Conservation (phyloP, 208 protist genomes). For the Trypanosoma rangeli region DNA sequence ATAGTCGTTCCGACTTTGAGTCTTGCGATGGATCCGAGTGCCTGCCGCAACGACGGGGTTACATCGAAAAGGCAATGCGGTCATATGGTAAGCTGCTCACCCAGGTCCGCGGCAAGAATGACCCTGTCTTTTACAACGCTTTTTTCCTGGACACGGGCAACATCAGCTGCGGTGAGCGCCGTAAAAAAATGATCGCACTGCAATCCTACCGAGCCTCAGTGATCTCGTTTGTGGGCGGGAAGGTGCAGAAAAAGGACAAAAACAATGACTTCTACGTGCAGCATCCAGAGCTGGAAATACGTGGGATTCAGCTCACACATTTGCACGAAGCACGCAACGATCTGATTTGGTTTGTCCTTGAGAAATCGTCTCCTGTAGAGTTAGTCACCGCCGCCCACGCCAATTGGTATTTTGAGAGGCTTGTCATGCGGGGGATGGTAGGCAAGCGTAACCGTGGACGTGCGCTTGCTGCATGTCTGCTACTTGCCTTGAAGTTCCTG, state of each 20-base stretch:
- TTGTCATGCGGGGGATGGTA: slow-evolving; percentile 79
- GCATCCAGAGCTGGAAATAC: slow-evolving; percentile 81
- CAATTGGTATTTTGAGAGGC: slow-evolving; percentile 90
- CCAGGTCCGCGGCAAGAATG: slow-evolving; percentile 38
- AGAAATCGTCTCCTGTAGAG: slow-evolving; percentile 68
- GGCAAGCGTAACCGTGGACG: slow-evolving; percentile 77
- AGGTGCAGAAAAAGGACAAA: slow-evolving; percentile 85
- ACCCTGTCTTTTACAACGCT: slow-evolving; percentile 70
- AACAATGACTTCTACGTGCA: slow-evolving; percentile 88
- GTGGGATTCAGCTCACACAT: slow-evolving; percentile 83
- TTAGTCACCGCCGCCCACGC: slow-evolving; percentile 71
- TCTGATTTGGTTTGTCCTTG: slow-evolving; percentile 70
- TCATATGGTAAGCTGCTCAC: slow-evolving; percentile 73
- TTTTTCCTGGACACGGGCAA: slow-evolving; percentile 82
- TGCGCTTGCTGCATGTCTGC: slow-evolving; percentile 61
- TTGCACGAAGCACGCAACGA: slow-evolving; percentile 69
- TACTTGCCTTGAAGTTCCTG: slow-evolving; percentile 83
- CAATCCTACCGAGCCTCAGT: slow-evolving; percentile 77
- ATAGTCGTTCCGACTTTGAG: slow-evolving; percentile 2
- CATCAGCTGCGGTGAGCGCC: slow-evolving; percentile 84
- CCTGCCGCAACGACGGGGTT: not conserved
- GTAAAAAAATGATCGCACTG: slow-evolving; percentile 76
- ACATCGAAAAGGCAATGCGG: slow-evolving; percentile 42
- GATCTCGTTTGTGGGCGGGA: slow-evolving; percentile 82
- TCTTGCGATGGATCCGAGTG: not conserved